Base-by-base conservation (phyloP, 2,329 filamentous ascomycete species). In the Juglanconis sp. region DNA sequence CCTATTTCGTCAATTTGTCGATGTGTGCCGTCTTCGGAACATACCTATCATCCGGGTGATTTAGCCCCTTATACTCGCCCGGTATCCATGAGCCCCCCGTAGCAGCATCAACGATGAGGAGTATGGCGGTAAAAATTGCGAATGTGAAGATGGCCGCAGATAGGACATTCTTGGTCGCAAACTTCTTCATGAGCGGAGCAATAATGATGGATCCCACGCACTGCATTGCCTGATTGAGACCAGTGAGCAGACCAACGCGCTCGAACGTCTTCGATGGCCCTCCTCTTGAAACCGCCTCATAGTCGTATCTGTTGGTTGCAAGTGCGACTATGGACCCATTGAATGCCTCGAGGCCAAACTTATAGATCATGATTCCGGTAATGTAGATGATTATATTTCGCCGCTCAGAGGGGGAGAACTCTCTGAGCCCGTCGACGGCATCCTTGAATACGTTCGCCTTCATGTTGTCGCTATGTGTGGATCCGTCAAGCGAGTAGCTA, bases 311-410 rank as follows among this genome's bases (percentile, higher is more conserved):
- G 64, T 81, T 81, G 4, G 77, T 80, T 10, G 78, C 78, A 3
- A 81, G 71, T 10, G 77, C 77, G 42, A 77, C 75, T 63, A 82
- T 74, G 36, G 78, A 80, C 1, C 79, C 79, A 65, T 79, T 80
- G 70, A 81, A 81, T 9, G 77, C 78, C 65, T 81, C 78, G 11
- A 81, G 72, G 32, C 78, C 79, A 60, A 82, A 80, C 65, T 81
- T 81, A 71, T 81, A 81, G 48, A 79, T 68, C 77, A 81, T 81
- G 60, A 81, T 80, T 5, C 79, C 79, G 7, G 70, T 63, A 53
- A 81, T 79, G 67, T 82, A 81, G 57, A 79, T 71, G 51, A 70
- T 68, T 52, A 79, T 75, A 60, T 79, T 79, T 54, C 76, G 74
- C 57, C 76, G 77, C 66, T 82, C 79, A 35, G 62, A 60, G 11